A percentile compares a stretch with the other conserved stretches of the same genome.
phyloP scores from a whole-genome alignment of 306 rosid genomes.

The Malus domestica region DNA sequence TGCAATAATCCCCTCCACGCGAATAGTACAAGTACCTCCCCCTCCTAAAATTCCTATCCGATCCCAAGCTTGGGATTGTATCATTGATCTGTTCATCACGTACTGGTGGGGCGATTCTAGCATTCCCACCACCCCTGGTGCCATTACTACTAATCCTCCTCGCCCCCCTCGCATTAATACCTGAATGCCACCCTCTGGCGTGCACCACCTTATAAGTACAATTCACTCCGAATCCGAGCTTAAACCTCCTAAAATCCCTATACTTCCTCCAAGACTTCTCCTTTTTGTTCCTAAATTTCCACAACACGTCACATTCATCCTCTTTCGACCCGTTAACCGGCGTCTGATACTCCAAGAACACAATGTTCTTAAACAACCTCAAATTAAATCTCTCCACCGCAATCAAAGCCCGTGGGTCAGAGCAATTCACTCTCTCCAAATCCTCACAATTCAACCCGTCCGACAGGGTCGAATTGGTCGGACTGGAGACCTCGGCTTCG shows the following conservation, averaged over 20 bases:
- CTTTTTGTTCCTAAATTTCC: slow-evolving; percentile 85
- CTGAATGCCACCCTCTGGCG: slow-evolving; percentile 85
- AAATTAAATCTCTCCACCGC: slow-evolving; percentile 70
- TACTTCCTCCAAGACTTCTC: slow-evolving; percentile 96
- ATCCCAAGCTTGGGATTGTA: slow-evolving; percentile 77
- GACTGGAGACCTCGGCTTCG: slow-evolving; percentile 36
- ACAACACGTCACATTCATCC: slow-evolving; percentile 80
- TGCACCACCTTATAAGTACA: slow-evolving; percentile 69
- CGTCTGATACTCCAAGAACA: slow-evolving; percentile 61
- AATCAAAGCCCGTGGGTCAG: slow-evolving; percentile 65
- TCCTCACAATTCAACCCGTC: slow-evolving; percentile 23
- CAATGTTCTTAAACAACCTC: slow-evolving; percentile 61
- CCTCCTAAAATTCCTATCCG: slow-evolving; percentile 63
- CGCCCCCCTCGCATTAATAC: slow-evolving; percentile 61
- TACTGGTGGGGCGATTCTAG: slow-evolving; percentile 2
- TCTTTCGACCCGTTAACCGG: slow-evolving; percentile 65
- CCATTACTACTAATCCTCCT: slow-evolving; percentile 16
- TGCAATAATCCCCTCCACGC: slow-evolving; percentile 93
- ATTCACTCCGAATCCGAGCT: slow-evolving; percentile 38
- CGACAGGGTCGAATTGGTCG: slow-evolving; percentile 1
- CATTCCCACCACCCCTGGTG: slow-evolving; percentile 10
- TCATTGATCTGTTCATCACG: slow-evolving; percentile 90
- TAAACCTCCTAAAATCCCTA: slow-evolving; percentile 83
- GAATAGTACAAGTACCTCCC: slow-evolving; percentile 94
- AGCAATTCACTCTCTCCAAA: slow-evolving; percentile 48